Evolutionary conservation across 129 eudicot genomes (phyloP).

Genomic region (Dittrichia graveolens): DNA sequence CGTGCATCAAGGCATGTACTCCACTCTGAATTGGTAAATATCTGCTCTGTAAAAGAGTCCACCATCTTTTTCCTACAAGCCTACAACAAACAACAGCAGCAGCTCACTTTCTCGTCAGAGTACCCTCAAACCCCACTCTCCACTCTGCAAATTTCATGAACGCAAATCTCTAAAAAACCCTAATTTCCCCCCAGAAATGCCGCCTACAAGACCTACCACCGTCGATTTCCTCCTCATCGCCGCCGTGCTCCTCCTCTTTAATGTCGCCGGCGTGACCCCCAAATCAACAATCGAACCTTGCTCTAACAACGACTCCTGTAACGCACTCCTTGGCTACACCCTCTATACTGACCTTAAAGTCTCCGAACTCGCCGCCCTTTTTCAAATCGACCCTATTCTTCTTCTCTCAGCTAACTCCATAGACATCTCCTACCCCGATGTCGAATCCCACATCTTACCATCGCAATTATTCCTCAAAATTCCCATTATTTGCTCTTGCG

Average conservation of each 20-base stretch:
- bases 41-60: constrained; percentile 15
- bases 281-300: constrained; percentile 98
- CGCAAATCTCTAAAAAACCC: constrained; percentile 35
- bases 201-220: constrained; percentile 9
- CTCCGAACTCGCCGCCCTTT: constrained; percentile 83
- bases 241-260: constrained; percentile 34
- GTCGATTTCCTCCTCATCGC: constrained; percentile 18
- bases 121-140: constrained; percentile 18
- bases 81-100: not conserved
- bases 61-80: constrained; percentile 29
- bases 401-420: constrained; percentile 77
- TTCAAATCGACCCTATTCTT: constrained; percentile 75
- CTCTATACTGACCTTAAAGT: constrained; percentile 95
- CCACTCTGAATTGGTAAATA: not conserved
- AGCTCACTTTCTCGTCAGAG: not conserved
- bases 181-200: constrained; percentile 31
- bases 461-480: constrained; percentile 67
- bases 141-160: constrained; percentile 16
- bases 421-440: constrained; percentile 82
- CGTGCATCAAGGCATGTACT: constrained; percentile 9
- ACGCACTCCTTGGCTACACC: constrained; percentile 76
- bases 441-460: constrained; percentile 89
- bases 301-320: constrained; percentile 74
- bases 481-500: constrained; percentile 78
- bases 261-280: constrained; percentile 34